Evolutionary conservation across 768 basidiomycete genomes (phyloP).

Genomic region (Suillus alpinus): DNA sequence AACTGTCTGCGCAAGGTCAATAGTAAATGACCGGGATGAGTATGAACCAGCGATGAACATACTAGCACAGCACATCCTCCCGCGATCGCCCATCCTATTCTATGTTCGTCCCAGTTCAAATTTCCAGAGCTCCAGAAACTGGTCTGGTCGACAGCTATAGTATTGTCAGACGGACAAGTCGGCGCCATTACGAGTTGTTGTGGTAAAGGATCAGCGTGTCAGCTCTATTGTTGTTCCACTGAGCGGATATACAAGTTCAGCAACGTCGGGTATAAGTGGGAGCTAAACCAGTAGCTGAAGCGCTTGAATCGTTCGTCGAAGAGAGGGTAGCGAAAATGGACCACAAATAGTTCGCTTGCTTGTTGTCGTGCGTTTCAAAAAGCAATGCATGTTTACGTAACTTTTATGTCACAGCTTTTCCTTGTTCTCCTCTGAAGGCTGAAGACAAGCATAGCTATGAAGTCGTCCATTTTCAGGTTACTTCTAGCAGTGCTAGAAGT

Average conservation of each 20-base stretch:
- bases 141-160: constrained; percentile 50
- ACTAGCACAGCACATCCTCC: constrained; percentile 60
- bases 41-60: constrained; percentile 21
- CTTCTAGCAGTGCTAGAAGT: not conserved
- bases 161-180: constrained; percentile 53
- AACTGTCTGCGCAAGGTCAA: constrained; percentile 44
- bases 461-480: not conserved
- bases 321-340: not conserved
- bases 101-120: constrained; percentile 57
- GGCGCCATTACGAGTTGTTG: constrained; percentile 16
- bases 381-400: not conserved
- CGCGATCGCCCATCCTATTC: constrained; percentile 73
- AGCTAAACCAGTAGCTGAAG: not conserved
- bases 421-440: not conserved
- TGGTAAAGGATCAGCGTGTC: not conserved
- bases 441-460: too few relatives aligned
- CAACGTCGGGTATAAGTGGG: not conserved
- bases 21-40: not conserved
- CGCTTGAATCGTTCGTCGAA: not conserved
- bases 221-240: not conserved
- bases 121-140: constrained; percentile 58
- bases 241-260: not conserved
- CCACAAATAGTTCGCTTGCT: not conserved
- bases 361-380: not conserved
- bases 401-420: not conserved